Evolutionary conservation across 257 asterid genomes (phyloP).

Genomic region (Ballota nigra): DNA sequence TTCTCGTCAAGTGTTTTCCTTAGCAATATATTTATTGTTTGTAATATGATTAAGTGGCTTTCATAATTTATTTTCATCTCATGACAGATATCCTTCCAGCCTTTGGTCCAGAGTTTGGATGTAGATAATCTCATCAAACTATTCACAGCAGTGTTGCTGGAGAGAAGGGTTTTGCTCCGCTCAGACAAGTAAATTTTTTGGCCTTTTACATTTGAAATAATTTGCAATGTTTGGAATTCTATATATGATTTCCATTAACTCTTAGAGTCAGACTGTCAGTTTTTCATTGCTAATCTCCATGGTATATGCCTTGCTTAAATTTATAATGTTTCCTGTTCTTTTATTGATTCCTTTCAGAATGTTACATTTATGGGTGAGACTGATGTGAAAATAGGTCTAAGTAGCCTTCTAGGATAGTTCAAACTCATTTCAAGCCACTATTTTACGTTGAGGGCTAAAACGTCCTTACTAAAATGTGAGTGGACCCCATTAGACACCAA

Average conservation of each 20-base stretch:
- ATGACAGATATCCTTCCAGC: slow-evolving; percentile 95
- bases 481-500: no score
- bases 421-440: no score
- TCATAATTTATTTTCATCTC: slow-evolving; percentile 24
- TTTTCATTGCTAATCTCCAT: background rate
- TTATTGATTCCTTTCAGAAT: background rate
- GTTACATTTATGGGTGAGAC: slow-evolving; percentile 9
- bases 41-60: slow-evolving; percentile 22
- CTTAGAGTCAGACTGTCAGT: slow-evolving; percentile 4
- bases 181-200: slow-evolving; percentile 68
- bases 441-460: no score
- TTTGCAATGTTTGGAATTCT: background rate
- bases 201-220: slow-evolving; percentile 17
- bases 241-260: background rate
- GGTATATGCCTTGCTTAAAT: background rate
- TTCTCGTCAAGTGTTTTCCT: slow-evolving; percentile 15
- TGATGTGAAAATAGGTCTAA: background rate
- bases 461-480: no score
- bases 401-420: background rate
- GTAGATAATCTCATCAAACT: slow-evolving; percentile 90
- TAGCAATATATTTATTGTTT: background rate
- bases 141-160: slow-evolving; percentile 89
- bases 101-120: slow-evolving; percentile 94
- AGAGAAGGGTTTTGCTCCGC: slow-evolving; percentile 93
- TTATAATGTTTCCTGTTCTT: background rate